Conservation (phyloP, 1,139 yeast species). For the Candida albicans region DNA sequence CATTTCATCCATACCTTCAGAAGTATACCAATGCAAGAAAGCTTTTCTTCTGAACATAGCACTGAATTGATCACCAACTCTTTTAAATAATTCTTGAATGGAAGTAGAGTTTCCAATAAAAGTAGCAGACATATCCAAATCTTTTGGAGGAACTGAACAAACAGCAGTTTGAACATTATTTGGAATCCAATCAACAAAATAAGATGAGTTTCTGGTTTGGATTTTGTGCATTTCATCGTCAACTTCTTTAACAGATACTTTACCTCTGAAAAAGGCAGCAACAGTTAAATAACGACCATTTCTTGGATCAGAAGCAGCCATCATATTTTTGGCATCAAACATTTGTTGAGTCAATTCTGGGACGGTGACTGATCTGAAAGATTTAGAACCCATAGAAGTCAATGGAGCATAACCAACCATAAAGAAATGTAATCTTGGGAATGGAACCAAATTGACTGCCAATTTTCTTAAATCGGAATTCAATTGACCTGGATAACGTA, state of each 20-base stretch:
- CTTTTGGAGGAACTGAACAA: conserved; percentile 87
- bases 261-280: conserved; percentile 92
- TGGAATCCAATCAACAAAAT: conserved; percentile 96
- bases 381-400: conserved; percentile 74
- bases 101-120: conserved; percentile 92
- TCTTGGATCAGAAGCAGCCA: conserved; percentile 93
- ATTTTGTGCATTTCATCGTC: conserved; percentile 90
- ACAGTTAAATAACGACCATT: conserved; percentile 92
- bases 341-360: conserved; percentile 92
- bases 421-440: conserved; percentile 92
- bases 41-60: conserved; percentile 95
- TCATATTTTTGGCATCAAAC: conserved; percentile 89
- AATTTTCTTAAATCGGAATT: conserved; percentile 88
- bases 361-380: conserved; percentile 81
- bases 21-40: conserved; percentile 92
- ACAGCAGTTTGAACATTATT: conserved; percentile 94
- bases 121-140: conserved; percentile 84
- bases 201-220: conserved; percentile 76
- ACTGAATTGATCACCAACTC: conserved; percentile 86
- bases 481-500: conserved; percentile 92
- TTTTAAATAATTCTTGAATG: conserved; percentile 84
- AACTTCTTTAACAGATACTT: conserved; percentile 87
- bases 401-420: conserved; percentile 95
- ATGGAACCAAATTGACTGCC: conserved; percentile 91
- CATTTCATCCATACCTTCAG: conserved; percentile 94